A percentile compares a stretch with the other conserved stretches of the same genome.
phyloP scores from a whole-genome alignment of 495 filamentous ascomycete species.

The Thermothielavioides terrestris region DNA sequence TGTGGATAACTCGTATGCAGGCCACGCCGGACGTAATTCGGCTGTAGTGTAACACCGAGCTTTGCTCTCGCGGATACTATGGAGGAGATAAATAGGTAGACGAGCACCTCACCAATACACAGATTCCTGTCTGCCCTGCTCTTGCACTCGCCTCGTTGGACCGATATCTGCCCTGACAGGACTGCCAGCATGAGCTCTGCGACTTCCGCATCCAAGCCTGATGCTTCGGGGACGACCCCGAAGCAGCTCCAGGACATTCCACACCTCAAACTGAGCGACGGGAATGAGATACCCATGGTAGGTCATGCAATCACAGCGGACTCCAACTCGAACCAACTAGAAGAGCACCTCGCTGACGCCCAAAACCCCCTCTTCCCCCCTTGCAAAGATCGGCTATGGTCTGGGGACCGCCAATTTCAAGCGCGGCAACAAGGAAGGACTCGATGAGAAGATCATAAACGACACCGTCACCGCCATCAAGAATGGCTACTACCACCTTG shows the following conservation, averaged over 20 bases:
- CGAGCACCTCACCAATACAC: not conserved
- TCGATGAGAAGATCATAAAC: slow-evolving; percentile 49
- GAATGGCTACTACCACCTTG: slow-evolving; percentile 65
- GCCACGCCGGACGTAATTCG: not conserved
- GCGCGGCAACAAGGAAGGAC: slow-evolving; percentile 23
- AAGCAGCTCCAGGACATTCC: slow-evolving; percentile 32
- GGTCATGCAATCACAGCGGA: slow-evolving; percentile 14
- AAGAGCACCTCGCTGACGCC: not conserved
- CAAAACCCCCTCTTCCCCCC: no score
- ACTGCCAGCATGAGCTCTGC: slow-evolving; percentile 30
- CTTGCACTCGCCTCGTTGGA: not conserved
- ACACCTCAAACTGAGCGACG: slow-evolving; percentile 60
- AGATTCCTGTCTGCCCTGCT: not conserved
- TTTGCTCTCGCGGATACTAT: no score
- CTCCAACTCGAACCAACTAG: not conserved
- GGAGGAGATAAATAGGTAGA: not conserved
- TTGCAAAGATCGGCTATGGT: slow-evolving; percentile 62
- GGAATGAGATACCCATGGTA: slow-evolving; percentile 64
- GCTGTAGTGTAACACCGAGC: not conserved
- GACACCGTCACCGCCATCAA: slow-evolving; percentile 59
- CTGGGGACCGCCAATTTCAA: slow-evolving; percentile 42
- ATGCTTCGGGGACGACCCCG: slow-evolving; percentile 18
- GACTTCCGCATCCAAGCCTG: slow-evolving; percentile 21
- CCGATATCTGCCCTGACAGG: not conserved
- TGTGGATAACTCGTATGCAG: not conserved